Base-by-base conservation (phyloP, 2,329 filamentous ascomycete species). In the Phialophora expanda region DNA sequence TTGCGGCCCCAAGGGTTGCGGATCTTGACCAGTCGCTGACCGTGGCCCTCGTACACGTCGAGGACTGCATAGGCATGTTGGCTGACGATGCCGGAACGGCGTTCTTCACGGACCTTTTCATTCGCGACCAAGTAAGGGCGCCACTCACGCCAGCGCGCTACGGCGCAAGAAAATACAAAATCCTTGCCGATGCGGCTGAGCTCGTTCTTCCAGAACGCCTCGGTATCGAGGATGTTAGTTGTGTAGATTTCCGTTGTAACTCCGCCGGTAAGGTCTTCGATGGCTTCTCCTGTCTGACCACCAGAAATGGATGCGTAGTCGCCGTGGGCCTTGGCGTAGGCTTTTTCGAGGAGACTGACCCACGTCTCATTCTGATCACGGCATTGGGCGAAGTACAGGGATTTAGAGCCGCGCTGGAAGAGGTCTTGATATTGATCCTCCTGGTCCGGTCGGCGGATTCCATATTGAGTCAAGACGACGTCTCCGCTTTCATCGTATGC, bases 181-280 rank as follows among this genome's bases (percentile, higher is more conserved):
- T 92, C 89, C 61, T 92, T 80, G 74, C 96, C 95, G 66, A 93
- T 91, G 68, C 90, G 88, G 76, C 88, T 86, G 28, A 96, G 84
- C 75, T 95, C 90, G 46, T 94, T 87, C 1, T 85, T 86, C 93
- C 92, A 96, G 75, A 96, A 96, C 20, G 86, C 85, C 61, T 96
- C 89, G 66, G 89, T 89, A 74, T 96, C 79, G 12, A 84, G 75
- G 60, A 83, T 82, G 64, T 83, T 81, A 56, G 76, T 80, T 0
- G 79, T 77, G 53, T 81, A 74, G 2, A 83, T 73, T 68, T 82
- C 80, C 0, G 80, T 80, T 0, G 80, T 82, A 4, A 82, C 81
- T 2, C 81, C 81, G n/a, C 81, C 82, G 1, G 85, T 87, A 14
- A 87, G 75, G 68, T 87, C 85, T 72, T 87, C 85, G 63, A 87